Evolutionary conservation across 306 rosid species (phyloP).

Genomic region (Pyrus bretschneideri): DNA sequence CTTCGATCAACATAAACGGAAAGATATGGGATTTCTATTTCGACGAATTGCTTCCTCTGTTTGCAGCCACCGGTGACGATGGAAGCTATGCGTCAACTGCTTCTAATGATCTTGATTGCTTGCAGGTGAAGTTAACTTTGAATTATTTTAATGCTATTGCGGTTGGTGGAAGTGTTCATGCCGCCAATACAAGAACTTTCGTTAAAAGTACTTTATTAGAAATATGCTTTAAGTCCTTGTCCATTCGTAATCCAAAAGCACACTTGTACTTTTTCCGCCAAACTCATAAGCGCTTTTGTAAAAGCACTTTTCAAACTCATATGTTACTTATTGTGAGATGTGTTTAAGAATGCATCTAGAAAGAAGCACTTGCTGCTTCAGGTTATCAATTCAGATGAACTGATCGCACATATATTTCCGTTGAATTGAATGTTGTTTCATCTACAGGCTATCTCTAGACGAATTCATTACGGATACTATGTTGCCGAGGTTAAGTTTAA

Average conservation of each 20-base stretch:
- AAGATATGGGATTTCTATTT: conserved; percentile 67
- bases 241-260: neutral
- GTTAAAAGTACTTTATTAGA: too few species aligned
- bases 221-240: too few species aligned
- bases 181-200: too few species aligned
- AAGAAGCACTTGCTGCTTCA: neutral
- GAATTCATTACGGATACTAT: conserved; percentile 84
- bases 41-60: conserved; percentile 52
- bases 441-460: conserved; percentile 76
- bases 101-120: conserved; percentile 71
- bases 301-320: neutral
- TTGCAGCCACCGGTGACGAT: conserved; percentile 58
- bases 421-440: neutral
- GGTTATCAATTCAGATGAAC: neutral
- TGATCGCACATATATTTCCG: too few species aligned
- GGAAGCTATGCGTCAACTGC: conserved; percentile 89
- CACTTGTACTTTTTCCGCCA: too few species aligned
- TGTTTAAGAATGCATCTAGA: neutral
- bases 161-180: too few species aligned
- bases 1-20: conserved; percentile 60
- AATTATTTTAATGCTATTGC: neutral
- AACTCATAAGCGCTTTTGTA: too few species aligned
- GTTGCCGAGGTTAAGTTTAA: conserved; percentile 93
- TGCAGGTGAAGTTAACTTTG: conserved; percentile 45
- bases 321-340: neutral